Base-by-base conservation (phyloP, 306 rosid genomes). In the Castanea sativa region DNA sequence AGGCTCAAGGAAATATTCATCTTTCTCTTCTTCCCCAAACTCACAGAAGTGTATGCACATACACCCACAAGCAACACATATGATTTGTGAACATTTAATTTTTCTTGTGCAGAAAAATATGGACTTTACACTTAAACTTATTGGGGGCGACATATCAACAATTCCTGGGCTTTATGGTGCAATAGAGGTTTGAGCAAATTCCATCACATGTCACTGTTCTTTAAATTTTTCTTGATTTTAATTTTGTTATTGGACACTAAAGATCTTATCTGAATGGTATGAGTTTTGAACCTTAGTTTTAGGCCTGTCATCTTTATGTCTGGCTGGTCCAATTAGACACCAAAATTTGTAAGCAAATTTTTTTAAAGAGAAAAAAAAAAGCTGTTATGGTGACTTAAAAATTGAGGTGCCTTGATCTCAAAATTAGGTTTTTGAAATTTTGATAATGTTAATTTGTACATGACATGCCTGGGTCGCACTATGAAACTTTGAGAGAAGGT, bases 91-190 rank as follows among this genome's bases (percentile, higher is more conserved):
- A 6, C 76, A 53, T 76, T 78, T 69, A 76, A 76, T 27, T 78
- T 76, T 85, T 73, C 8, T 59, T 52, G 52, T 88, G 84, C 94
- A 95, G 98, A 96, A 93, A 91, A 88, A 91, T 77, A 80, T 96
- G 88, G 98, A 96, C 75, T 96, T 93, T 75, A 89, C 89, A 2
- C 89, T 93, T 64, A 96, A 93, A 89, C 96, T 93, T 84, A 58
- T 96, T 29, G 98, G 98, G 4, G 98, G 99, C 0, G 96, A 96
- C 87, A 89, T 96, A 79, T 89, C 99, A 80, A 1, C 99, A 68
- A 83, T 95, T 74, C 99, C 99, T 78, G 97, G 97, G 84, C 84
- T 96, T 74, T 84, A 49, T 20, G 91, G 84, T 74, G 85, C 92
- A 57, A 90, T 96, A 64, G 98, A 96, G 94, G 99, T 95, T 78